These are phyloP conservation scores for Zygotorulaspora mrakii DNA, from an alignment of 1,139 yeast genomes.

Conservation along the genomic window DNA sequence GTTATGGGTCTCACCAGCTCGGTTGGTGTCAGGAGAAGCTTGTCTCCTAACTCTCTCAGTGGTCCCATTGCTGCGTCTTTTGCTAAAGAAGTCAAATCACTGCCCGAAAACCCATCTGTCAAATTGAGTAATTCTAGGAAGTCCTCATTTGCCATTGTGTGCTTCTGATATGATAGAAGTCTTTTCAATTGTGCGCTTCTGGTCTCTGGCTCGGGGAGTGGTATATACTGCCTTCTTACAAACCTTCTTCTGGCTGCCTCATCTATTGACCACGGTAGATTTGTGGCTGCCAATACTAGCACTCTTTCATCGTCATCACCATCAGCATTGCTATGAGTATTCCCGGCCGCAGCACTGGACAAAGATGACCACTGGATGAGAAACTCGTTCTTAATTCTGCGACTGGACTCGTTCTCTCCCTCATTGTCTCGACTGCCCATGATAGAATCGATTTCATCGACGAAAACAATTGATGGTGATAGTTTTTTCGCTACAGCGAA, in stretches of 20 bases:
- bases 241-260: conserved; percentile 97
- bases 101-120: conserved; percentile 85
- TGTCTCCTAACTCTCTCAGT: conserved; percentile 82
- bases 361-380: conserved; percentile 94
- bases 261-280: conserved; percentile 96
- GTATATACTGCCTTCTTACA: conserved; percentile 89
- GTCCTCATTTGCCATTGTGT: conserved; percentile 63
- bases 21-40: conserved; percentile 75
- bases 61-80: conserved; percentile 99
- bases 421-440: conserved; percentile 66
- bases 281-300: conserved; percentile 90
- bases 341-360: conserved; percentile 89
- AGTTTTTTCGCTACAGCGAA: conserved; percentile 80
- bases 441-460: conserved; percentile 93
- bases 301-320: conserved; percentile 70
- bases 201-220: conserved; percentile 86
- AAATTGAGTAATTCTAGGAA: conserved; percentile 54
- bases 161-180: conserved; percentile 71
- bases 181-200: conserved; percentile 68
- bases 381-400: conserved; percentile 91
- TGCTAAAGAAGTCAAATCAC: conserved; percentile 91
- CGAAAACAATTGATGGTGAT: conserved; percentile 91
- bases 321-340: conserved; percentile 48
- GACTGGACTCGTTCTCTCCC: conserved; percentile 87
- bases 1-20: conserved; percentile 81